Evolutionary conservation across 495 filamentous ascomycete genomes (phyloP).

Genomic region (Tetracladium setigerum): DNA sequence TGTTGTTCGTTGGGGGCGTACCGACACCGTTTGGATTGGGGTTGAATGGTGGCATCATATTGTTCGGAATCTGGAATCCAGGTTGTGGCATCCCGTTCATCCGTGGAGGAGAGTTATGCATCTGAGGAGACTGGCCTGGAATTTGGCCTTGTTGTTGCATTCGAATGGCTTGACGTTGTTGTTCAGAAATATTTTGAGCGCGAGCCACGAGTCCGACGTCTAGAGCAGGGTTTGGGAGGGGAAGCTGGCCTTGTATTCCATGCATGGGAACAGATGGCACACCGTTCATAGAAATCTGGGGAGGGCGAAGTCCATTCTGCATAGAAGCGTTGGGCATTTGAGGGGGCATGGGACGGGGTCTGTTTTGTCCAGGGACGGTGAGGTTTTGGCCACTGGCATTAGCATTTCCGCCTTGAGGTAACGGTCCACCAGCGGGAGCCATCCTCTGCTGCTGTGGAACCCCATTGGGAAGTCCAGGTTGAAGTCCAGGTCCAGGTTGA

Average conservation of each 20-base stretch:
- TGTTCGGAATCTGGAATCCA: conserved; percentile 23
- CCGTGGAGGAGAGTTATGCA: conserved; percentile 31
- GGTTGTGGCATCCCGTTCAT: conserved; percentile 30
- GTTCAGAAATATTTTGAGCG: conserved; percentile 54
- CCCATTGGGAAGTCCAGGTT: conserved; percentile 21
- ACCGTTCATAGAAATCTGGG: conserved; percentile 54
- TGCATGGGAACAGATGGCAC: conserved; percentile 66
- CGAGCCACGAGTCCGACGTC: conserved; percentile 47
- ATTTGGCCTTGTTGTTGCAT: conserved; percentile 43
- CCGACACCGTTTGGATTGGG: conserved; percentile 12
- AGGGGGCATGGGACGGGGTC: conserved; percentile 11
- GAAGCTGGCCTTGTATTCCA: conserved; percentile 48
- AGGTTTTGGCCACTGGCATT: conserved; percentile 18
- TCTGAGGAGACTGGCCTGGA: conserved; percentile 23
- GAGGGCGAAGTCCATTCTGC: conserved; percentile 39
- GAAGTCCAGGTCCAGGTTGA: conserved; percentile 4
- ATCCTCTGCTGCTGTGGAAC: conserved; percentile 33
- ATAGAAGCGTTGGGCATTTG: conserved; percentile 7
- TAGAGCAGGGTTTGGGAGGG: conserved; percentile 56
- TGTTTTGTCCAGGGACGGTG: conserved; percentile 21
- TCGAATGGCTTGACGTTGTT: conserved; percentile 49
- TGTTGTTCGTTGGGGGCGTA: conserved; percentile 7
- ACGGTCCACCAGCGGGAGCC: conserved; percentile 26
- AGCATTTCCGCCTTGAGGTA: conserved; percentile 11
- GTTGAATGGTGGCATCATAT: conserved; percentile 22